Conservation (phyloP, 1,139 yeast genomes). For the Debaryomyces sp. region DNA sequence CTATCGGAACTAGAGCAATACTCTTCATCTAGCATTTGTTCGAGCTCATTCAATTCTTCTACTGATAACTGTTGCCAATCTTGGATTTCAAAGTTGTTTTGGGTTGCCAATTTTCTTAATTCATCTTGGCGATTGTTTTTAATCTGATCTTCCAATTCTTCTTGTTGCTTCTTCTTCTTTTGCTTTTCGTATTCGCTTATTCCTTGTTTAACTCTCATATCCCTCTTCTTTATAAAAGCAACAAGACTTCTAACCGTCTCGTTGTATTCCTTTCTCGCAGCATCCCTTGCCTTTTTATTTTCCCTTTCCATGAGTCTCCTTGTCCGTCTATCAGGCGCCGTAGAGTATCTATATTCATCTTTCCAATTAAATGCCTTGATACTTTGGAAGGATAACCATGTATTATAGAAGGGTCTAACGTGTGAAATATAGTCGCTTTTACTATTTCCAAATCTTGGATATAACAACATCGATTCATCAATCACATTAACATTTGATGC, state of each 20-base stretch:
- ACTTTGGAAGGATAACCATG: conserved; percentile 76
- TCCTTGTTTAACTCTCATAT: conserved; percentile 73
- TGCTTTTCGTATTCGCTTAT: conserved; percentile 55
- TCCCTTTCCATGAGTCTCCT: conserved; percentile 88
- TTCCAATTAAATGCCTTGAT: conserved; percentile 83
- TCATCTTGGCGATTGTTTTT: conserved; percentile 55
- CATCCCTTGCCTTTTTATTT: conserved; percentile 80
- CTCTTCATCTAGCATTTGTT: conserved; percentile 52
- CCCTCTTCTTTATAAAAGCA: conserved; percentile 72
- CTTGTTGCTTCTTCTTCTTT: conserved; percentile 51
- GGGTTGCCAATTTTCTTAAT: conserved; percentile 30
- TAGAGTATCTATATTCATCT: conserved; percentile 81
- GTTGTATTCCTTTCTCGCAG: conserved; percentile 80
- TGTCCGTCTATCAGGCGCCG: conserved; percentile 86
- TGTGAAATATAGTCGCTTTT: conserved; percentile 59
- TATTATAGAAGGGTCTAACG: conserved; percentile 68
- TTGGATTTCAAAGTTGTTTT: conserved; percentile 60
- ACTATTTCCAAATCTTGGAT: conserved; percentile 75
- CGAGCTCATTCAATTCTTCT: conserved; percentile 65
- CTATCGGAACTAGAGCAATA: conserved; percentile 34
- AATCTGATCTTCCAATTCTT: conserved; percentile 53
- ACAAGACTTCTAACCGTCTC: conserved; percentile 79
- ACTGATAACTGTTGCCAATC: conserved; percentile 79
- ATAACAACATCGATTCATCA: conserved; percentile 49
- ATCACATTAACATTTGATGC: conserved; percentile 45